These are phyloP conservation scores for Xylariales sp. DNA, from an alignment of 2,329 filamentous ascomycete species.

Conservation along the genomic window DNA sequence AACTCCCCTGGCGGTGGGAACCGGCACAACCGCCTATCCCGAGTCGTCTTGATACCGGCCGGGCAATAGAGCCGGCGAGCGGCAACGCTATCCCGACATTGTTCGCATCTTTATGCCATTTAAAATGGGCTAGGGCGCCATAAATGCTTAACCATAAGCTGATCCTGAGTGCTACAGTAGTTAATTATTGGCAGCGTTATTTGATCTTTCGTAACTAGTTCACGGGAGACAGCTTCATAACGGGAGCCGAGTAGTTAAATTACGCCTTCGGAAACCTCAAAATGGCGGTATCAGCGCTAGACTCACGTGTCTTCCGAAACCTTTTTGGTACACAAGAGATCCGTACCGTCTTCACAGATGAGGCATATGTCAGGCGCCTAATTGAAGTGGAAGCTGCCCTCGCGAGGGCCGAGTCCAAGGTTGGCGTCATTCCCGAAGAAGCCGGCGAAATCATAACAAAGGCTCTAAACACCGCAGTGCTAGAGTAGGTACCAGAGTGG, in stretches of 20 bases:
- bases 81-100: background rate
- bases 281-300: slow-evolving; percentile 4
- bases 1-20: background rate
- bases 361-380: background rate
- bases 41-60: background rate
- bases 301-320: slow-evolving; percentile 6
- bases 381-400: slow-evolving; percentile 11
- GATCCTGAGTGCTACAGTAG: background rate
- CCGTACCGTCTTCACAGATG: slow-evolving; percentile 7
- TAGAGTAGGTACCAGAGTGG: slow-evolving; percentile 1
- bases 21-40: background rate
- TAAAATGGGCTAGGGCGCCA: background rate
- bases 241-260: background rate
- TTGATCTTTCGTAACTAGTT: background rate
- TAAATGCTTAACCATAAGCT: background rate
- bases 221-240: background rate
- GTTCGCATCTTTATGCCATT: background rate
- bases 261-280: background rate
- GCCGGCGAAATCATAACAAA: slow-evolving; percentile 4
- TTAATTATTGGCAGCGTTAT: background rate
- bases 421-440: background rate
- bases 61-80: background rate
- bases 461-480: background rate
- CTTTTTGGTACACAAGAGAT: slow-evolving; percentile 12
- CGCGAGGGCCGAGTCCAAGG: slow-evolving; percentile 2